phyloP scores from a whole-genome alignment of 192 early-diverging fungal genomes.

The Coemansia sp. region DNA sequence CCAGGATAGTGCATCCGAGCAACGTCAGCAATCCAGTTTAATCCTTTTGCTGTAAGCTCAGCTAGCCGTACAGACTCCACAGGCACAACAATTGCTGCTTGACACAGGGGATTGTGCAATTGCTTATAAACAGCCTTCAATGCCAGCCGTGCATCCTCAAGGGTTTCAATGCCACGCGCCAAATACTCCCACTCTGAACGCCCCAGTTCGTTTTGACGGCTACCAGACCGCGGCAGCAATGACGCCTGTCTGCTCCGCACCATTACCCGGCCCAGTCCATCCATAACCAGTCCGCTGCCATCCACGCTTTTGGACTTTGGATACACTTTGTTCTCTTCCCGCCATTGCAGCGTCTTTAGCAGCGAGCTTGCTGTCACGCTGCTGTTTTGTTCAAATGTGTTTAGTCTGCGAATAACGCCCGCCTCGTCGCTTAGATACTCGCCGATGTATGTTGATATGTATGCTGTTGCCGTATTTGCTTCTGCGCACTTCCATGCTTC shows the following conservation, averaged over 20 bases:
- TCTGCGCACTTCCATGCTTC: background rate
- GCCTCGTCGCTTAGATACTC: slow-evolving; percentile 39
- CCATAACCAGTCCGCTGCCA: slow-evolving; percentile 9
- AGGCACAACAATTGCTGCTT: slow-evolving; percentile 30
- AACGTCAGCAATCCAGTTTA: background rate
- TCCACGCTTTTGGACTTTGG: slow-evolving; percentile 9
- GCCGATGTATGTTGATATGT: slow-evolving; percentile 30
- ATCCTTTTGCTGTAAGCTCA: slow-evolving; percentile 3
- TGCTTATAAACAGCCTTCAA: slow-evolving; percentile 19
- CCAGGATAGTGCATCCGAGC: slow-evolving; percentile 18
- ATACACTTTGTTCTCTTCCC: slow-evolving; percentile 42
- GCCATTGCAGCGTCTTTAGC: slow-evolving; percentile 31
- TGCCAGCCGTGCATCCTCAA: slow-evolving; percentile 45
- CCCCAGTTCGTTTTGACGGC: background rate
- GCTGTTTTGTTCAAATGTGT: slow-evolving; percentile 17
- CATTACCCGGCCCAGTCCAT: slow-evolving; percentile 24
- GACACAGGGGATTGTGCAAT: background rate
- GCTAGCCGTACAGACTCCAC: slow-evolving; percentile 42
- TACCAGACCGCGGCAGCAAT: slow-evolving; percentile 3
- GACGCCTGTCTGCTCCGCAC: slow-evolving; percentile 30
- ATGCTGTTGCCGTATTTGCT: slow-evolving; percentile 12
- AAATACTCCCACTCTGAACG: slow-evolving; percentile 12
- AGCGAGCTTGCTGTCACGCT: slow-evolving; percentile 1
- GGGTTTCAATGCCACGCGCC: slow-evolving; percentile 22
- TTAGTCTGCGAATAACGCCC: slow-evolving; percentile 19